Evolutionary conservation across 164 flowering plant genomes (phyloP), one percentile per base, ranked within the genome.

Genomic region (Piper longum): DNA sequence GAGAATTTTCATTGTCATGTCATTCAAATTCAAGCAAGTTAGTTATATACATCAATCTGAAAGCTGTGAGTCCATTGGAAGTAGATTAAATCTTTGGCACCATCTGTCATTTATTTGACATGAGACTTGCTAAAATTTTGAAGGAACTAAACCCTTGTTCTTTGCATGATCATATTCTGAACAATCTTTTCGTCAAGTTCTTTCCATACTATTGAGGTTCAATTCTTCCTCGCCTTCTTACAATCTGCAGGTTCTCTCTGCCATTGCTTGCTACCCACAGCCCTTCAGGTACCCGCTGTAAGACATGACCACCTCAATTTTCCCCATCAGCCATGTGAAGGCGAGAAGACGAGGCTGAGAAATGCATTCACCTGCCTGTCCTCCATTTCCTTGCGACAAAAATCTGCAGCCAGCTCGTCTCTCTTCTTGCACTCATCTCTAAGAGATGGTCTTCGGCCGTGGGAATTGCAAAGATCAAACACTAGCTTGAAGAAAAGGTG

Each of bases 241-340:
- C 16, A 13, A 41, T 7, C 41, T 17, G 8, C 48, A 83, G 87
- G 87, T 62, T 79, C 87, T 43, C 54, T 70, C 41, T 83, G 83
- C 78, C 78, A 75, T 74, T 83, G 82, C 67, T 14, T 83, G 19
- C 83, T 81, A 16, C 87, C 87, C 0, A 79, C 81, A 60, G 73
- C 76, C 56, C 80, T 83, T 17, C 77, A 70, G 68, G 70, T 72
- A 16, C 67, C 81, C 41, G 70, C 80, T 1, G 83, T 81, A 44
- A 74, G 64, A 41, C 78, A 74, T 12, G 78, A 80, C 62, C 36
- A 26, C 36, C 74, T 77, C 48, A 72, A 73, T 57, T 65, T 41
- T 64, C 73, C 72, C 67, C 64, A 26, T 13, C 41, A 57, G 41
- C 60, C 60, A 48, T 72, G 43, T 19, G 80, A 74, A 6, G 67